phyloP scores from a whole-genome alignment of 352 stramenopile species.

The Phytophthora ohioensis region DNA sequence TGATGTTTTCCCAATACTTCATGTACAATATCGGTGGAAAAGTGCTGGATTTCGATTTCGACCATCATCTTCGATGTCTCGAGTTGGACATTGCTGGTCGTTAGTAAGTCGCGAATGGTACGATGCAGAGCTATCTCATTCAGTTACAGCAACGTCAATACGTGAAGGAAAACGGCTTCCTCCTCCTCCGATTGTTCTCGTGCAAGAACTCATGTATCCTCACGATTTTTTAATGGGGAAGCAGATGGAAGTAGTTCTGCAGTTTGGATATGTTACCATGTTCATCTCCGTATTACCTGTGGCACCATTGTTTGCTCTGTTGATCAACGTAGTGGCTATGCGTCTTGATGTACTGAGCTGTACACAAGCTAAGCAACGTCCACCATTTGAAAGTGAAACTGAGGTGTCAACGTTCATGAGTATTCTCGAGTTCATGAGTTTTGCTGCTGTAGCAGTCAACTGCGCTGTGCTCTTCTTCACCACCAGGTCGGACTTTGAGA shows the following conservation, averaged over 20 bases:
- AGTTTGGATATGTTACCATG: conserved; percentile 96
- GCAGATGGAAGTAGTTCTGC: conserved; percentile 83
- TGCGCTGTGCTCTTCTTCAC: conserved; percentile 82
- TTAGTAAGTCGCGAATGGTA: conserved; percentile 66
- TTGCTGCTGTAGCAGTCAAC: conserved; percentile 82
- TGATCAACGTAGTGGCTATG: conserved; percentile 91
- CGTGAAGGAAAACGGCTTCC: conserved; percentile 16
- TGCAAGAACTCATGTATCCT: conserved; percentile 80
- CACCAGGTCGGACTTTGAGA: conserved; percentile 69
- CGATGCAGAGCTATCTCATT: conserved; percentile 41
- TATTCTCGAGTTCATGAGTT: conserved; percentile 93
- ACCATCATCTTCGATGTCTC: conserved; percentile 18
- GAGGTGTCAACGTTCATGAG: conserved; percentile 93
- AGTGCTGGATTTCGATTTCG: conserved; percentile 49
- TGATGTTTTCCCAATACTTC: conserved; percentile 61
- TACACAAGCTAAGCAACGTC: conserved; percentile 74
- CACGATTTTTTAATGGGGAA: conserved; percentile 79
- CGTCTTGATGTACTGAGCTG: conserved; percentile 87
- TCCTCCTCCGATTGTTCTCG: conserved; percentile 55
- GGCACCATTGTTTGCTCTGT: conserved; percentile 87
- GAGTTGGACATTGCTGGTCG: conserved; percentile 24
- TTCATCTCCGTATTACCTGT: conserved; percentile 93
- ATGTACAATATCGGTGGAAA: conserved; percentile 57
- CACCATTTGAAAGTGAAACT: conserved; percentile 79
- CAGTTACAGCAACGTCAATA: not conserved